Conservation (phyloP, 2,329 filamentous ascomycete species). For the Sclerotinia minor region DNA sequence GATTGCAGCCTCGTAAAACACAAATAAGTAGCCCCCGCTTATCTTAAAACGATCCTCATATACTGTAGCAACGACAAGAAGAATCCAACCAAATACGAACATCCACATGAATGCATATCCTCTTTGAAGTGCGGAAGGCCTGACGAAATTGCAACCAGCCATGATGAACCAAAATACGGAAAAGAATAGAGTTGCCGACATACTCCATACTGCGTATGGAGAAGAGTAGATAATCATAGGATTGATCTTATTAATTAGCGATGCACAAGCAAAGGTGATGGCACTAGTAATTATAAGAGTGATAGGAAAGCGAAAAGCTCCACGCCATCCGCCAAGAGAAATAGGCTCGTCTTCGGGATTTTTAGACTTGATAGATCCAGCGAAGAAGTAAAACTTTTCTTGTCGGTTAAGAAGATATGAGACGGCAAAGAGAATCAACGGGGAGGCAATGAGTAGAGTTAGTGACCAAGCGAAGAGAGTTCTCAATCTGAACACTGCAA, state of each 20-base stretch:
- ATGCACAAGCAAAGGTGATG: conserved; percentile 70
- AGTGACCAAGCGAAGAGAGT: conserved; percentile 88
- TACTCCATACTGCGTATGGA: conserved; percentile 82
- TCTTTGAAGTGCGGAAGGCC: conserved; percentile 84
- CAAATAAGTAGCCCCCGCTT: conserved; percentile 74
- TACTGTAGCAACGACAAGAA: conserved; percentile 71
- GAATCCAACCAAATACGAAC: conserved; percentile 70
- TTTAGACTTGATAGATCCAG: conserved; percentile 58
- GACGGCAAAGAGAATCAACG: conserved; percentile 68
- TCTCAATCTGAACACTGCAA: conserved; percentile 76
- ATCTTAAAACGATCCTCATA: conserved; percentile 73
- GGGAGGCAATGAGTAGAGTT: conserved; percentile 76
- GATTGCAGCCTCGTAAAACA: conserved; percentile 75
- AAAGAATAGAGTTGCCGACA: conserved; percentile 81
- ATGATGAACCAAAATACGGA: conserved; percentile 81
- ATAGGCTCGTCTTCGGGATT: conserved; percentile 62
- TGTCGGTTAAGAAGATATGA: conserved; percentile 66
- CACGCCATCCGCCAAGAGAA: conserved; percentile 71
- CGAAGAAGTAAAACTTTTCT: conserved; percentile 89
- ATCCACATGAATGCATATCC: conserved; percentile 83
- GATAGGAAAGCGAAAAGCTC: conserved; percentile 81
- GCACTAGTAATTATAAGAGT: conserved; percentile 67
- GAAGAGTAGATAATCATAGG: conserved; percentile 90
- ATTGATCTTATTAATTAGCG: conserved; percentile 78
- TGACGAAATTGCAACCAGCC: conserved; percentile 72